phyloP scores from a whole-genome alignment of 805 yeast genomes.

The Tetrapisispora fleetii region DNA sequence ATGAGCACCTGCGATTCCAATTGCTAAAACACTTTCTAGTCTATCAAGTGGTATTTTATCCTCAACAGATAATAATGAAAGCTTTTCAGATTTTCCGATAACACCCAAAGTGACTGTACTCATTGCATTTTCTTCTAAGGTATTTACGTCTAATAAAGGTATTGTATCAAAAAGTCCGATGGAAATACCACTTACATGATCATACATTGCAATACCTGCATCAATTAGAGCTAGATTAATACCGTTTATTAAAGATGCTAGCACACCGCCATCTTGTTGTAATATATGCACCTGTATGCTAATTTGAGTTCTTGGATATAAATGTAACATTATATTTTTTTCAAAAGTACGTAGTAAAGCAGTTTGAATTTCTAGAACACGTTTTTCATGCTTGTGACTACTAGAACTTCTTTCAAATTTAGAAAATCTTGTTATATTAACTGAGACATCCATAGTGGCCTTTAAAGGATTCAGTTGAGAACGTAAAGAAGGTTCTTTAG shows the following conservation, averaged over 20 bases:
- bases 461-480: constrained; percentile 41
- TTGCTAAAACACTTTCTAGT: constrained; percentile 62
- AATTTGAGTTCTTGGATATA: constrained; percentile 80
- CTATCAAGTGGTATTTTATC: constrained; percentile 77
- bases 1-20: constrained; percentile 83
- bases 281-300: constrained; percentile 65
- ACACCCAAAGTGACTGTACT: constrained; percentile 75
- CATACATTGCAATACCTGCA: constrained; percentile 92
- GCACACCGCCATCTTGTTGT: constrained; percentile 82
- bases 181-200: constrained; percentile 70
- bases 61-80: constrained; percentile 69
- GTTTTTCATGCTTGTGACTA: constrained; percentile 50
- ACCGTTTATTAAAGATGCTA: constrained; percentile 74
- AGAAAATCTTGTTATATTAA: constrained; percentile 74
- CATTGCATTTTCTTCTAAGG: constrained; percentile 75
- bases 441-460: constrained; percentile 52
- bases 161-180: constrained; percentile 73
- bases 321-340: constrained; percentile 60
- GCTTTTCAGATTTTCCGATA: constrained; percentile 71
- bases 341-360: constrained; percentile 60
- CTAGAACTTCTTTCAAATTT: constrained; percentile 66
- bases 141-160: constrained; percentile 74
- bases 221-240: constrained; percentile 83
- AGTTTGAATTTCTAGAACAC: constrained; percentile 58
- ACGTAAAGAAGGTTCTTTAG: constrained; percentile 65